phyloP scores from a whole-genome alignment of 345 rosid species.

The Capsella bursapastoris region DNA sequence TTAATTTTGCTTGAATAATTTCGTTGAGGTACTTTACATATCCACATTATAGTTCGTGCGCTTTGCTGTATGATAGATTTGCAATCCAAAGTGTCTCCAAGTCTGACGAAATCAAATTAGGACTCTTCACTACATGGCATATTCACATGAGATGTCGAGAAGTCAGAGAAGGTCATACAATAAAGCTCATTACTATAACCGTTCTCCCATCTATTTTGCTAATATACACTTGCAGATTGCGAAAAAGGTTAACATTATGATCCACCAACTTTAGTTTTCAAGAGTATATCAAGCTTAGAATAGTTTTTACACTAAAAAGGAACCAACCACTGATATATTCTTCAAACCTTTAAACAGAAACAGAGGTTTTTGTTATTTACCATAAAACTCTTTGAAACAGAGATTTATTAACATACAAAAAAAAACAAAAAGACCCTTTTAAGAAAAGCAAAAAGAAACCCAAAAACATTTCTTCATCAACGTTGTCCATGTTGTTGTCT shows the following conservation, averaged over 20 bases:
- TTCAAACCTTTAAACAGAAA: constrained; percentile 18
- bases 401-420: constrained; percentile 31
- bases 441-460: background rate
- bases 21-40: background rate
- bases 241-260: background rate
- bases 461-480: constrained; percentile 21
- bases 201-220: background rate
- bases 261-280: background rate
- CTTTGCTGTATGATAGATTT: too few species aligned
- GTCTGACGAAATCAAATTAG: too few species aligned
- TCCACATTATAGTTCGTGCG: too few species aligned
- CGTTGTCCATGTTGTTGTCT: constrained; percentile 34
- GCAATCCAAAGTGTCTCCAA: too few species aligned
- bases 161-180: too few species aligned
- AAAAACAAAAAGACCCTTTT: background rate
- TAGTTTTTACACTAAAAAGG: background rate
- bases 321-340: background rate
- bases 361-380: constrained; percentile 16
- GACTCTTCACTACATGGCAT: too few species aligned
- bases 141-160: too few species aligned
- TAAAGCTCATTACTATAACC: too few species aligned
- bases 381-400: constrained; percentile 1
- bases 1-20: background rate
- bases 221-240: background rate
- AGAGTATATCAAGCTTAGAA: background rate